Percentiles rank a stretch among this genome's conserved stretches.
Conservation (phyloP, 2,329 filamentous ascomycete genomes). For the Gremmenia infestans region DNA sequence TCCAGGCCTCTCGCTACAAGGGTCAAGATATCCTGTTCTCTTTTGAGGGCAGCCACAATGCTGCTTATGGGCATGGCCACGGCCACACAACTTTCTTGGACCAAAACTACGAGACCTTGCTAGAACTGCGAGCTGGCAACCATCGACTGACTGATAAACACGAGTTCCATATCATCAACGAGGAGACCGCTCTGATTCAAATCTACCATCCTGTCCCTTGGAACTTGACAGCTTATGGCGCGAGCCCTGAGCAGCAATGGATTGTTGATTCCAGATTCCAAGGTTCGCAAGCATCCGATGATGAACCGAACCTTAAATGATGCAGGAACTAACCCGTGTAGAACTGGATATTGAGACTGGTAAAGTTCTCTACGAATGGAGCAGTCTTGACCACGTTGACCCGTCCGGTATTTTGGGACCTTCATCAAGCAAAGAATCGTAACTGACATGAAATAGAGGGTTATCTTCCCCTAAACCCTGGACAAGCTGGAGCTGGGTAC, state of each 20-base stretch:
- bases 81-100: constrained; percentile 50
- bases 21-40: constrained; percentile 48
- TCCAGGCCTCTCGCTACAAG: constrained; percentile 45
- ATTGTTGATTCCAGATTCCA: constrained; percentile 51
- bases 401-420: constrained; percentile 36
- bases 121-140: constrained; percentile 46
- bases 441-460: constrained; percentile 33
- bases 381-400: constrained; percentile 44
- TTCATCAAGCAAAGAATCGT: not conserved
- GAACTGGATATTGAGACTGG: constrained; percentile 40
- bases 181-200: constrained; percentile 48
- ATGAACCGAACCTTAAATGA: too few relatives aligned
- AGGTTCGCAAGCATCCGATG: constrained; percentile 36
- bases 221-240: constrained; percentile 43
- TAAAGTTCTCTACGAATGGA: constrained; percentile 54
- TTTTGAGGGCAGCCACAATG: constrained; percentile 50
- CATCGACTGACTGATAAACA: constrained; percentile 48
- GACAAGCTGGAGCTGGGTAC: constrained; percentile 36
- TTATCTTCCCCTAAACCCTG: constrained; percentile 41
- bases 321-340: not conserved
- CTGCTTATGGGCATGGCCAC: constrained; percentile 48
- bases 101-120: constrained; percentile 49
- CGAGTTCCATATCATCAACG: constrained; percentile 50
- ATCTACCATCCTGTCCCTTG: constrained; percentile 47
- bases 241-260: constrained; percentile 45